Base-by-base conservation (phyloP, 805 yeast genomes). In the Lipomyces yamadae region DNA sequence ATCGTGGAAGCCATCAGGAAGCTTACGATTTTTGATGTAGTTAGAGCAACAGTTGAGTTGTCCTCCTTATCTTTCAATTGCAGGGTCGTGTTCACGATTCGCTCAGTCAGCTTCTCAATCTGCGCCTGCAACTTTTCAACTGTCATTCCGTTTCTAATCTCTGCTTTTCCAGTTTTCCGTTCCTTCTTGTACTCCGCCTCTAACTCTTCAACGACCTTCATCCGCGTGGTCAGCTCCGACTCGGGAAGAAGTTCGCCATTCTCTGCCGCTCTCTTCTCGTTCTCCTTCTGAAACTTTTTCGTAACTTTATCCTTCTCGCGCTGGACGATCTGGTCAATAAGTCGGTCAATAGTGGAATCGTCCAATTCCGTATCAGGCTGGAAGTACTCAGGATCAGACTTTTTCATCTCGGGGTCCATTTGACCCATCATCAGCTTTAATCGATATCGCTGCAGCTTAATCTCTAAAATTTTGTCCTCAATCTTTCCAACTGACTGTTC, bases 61-160 rank as follows among this genome's bases (percentile, higher is more conserved):
- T 92, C 98, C 76, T 94, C 97, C 77, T 91, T 92, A 76, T 93
- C 98, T 77, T 92, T 89, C 76, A 92, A 82, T 76, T 90, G 96
- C 68, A 92, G 81, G 8, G 85, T 80, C 1, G 91, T 87, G 67
- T 85, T 89, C 60, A 82, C 76, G 56, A 92, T 89, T 72, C 97
- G 83, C 65, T 84, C 85, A 60, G 90, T 94, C 6, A 91, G 76
- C 70, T 86, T 88, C 63, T 87, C 91, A 33, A 92, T 82, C 78
- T 92, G 96, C 7, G 79, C 80, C 72, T 86, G 83, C 53, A 92
- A 79, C 76, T 91, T 93, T 65, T 90, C 97, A 29, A 87, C 86
- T 0, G 88, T 81, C 10, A 82, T 76, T 10, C 73, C 76, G 52
- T 78, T 73, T 71, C 86, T 86, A 30, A 88, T 75, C 61, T 84